Evolutionary conservation across 2,329 filamentous ascomycete species (phyloP).

Genomic region (Fusarium foetens): DNA sequence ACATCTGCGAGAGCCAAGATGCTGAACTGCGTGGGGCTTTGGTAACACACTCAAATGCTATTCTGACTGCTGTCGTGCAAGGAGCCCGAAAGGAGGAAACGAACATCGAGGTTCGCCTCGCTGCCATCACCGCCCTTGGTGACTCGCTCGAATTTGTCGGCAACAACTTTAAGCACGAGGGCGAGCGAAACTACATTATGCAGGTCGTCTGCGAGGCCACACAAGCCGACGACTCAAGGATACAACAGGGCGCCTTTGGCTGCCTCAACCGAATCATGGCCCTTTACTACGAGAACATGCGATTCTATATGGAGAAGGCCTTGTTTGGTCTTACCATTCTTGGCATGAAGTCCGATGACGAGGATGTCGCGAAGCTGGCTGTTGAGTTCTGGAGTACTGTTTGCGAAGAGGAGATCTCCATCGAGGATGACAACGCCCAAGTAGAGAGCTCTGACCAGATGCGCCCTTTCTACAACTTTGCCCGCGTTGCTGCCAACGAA

Average conservation of each 20-base stretch:
- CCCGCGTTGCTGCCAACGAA: conserved; percentile 89
- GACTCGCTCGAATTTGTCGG: conserved; percentile 98
- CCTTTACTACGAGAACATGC: conserved; percentile 99
- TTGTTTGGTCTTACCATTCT: conserved; percentile 96
- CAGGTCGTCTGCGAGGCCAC: conserved; percentile 99
- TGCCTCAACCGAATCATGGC: conserved; percentile 99
- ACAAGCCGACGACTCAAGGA: conserved; percentile 87
- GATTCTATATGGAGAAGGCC: conserved; percentile 99
- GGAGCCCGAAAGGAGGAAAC: conserved; percentile 96
- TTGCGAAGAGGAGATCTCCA: conserved; percentile 97
- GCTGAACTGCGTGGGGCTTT: conserved; percentile 83
- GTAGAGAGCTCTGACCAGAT: conserved; percentile 83
- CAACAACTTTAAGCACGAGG: conserved; percentile 99
- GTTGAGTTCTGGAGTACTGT: conserved; percentile 99
- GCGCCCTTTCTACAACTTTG: conserved; percentile 95
- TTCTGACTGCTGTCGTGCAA: conserved; percentile 96
- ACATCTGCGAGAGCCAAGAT: conserved; percentile 97
- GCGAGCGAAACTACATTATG: conserved; percentile 99
- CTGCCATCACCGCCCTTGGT: conserved; percentile 91
- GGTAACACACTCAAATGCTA: conserved; percentile 92
- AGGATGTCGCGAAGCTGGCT: conserved; percentile 97
- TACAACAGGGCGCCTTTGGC: conserved; percentile 96
- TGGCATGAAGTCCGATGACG: conserved; percentile 97
- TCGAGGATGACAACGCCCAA: conserved; percentile 92
- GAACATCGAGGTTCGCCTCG: conserved; percentile 88